Evolutionary conservation across 169 alveolate species (phyloP), one percentile per base, ranked within the genome.

Genomic region (Eimeria brunetti): DNA sequence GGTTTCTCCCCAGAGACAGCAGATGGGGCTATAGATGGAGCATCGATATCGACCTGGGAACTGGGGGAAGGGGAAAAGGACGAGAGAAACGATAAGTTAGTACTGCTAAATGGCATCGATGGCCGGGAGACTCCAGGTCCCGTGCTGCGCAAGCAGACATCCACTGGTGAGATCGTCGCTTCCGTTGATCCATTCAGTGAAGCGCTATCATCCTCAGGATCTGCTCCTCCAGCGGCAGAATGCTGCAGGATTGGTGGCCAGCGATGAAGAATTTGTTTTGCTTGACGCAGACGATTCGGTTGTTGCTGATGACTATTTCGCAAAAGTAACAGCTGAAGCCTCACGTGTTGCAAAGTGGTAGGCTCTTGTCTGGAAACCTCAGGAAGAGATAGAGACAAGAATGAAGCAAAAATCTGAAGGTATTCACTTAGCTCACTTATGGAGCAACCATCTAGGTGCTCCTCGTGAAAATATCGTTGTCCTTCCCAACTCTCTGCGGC

Each of bases 401-500:
- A 84, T 4, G 75, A 53, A 20, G 91, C 30, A 84, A 84, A 53
- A 30, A 53, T 84, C 49, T 53, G 76, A 24, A 84, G 91, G 76
- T 84, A 84, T 22, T 84, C 75, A 60, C 75, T 51, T 5, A 53
- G 75, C 60, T 53, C 76, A 33, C 56, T 84, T 11, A 84, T 58
- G 46, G 91, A 84, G 36, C 91, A 84, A 20, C 38, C 91, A 18
- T 84, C 91, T 9, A 84, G 78, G 56, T 53, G 75, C 75, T 53
- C 91, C 78, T 84, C 75, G 41, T 53, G 91, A 16, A 84, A 84
- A 22, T 20, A 84, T 20, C 56, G 75, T 5, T 84, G 91, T 20
- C 75, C 91, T 36, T 84, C 91, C 91, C 75, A 84, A n/a, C 91
- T 41, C 51, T 53, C 91, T 58, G 91, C 49, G 58, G 91, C 91